Base-by-base conservation (phyloP, 2,329 filamentous ascomycete genomes). In the Botrytis fabae region DNA sequence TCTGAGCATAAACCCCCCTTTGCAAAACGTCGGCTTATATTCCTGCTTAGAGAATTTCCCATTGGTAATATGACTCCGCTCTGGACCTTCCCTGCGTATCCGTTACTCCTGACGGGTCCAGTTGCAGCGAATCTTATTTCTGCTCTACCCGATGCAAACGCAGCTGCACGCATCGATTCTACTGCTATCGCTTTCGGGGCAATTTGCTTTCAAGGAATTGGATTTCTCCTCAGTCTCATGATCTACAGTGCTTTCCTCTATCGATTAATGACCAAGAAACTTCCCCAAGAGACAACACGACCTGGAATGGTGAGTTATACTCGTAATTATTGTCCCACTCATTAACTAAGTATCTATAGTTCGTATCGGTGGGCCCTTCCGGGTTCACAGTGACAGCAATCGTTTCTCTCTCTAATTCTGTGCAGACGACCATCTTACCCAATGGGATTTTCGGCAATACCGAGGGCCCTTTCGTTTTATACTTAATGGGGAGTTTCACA, bases 61-160 rank as follows among this genome's bases (percentile, higher is more conserved):
- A 93, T 96, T 65, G 91, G 93, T 48, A 90, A 90, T 70, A 96
- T 97, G 93, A 96, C 93, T 0, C 93, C 93, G 0, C 90, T 94
- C 28, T 96, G 93, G 93, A 94, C 95, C 71, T 96, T 96, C 76
- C 93, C 93, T 0, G 93, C 92, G 0, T 97, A 97, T 76, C 93
- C 93, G 0, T 85, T 96, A 35, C 86, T 97, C 5, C 88, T 96
- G 14, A 89, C 92, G 35, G 93, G 91, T 0, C 91, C 93, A 0
- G 90, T 94, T 77, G 93, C 79, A 7, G 87, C 87, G 28, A 89
- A 85, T 66, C 82, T 89, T 44, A 85, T 89, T 74, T 78, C 78
- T 38, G 71, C 75, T 25, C 64, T 79, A 7, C 81, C 62, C 6
- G 65, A 76, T 72, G 46, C 76, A 9, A 74, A 72, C 2, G 74